Base-by-base conservation (phyloP, 257 asterid genomes). In the Paraleonurus japonicus region DNA sequence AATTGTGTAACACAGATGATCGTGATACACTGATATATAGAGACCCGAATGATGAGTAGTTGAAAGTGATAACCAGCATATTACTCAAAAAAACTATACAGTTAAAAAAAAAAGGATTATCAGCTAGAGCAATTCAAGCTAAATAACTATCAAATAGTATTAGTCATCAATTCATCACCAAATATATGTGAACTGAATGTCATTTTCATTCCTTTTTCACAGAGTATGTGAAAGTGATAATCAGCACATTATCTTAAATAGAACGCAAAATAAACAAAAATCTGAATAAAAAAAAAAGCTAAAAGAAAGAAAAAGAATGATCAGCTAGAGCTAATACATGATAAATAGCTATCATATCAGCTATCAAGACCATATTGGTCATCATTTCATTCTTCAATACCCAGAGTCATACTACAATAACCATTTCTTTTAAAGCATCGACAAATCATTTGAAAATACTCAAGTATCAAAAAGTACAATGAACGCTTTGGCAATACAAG, bases 251-350 rank as follows among this genome's bases (percentile, higher is more conserved):
- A 30, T 30, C 7, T n/a, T 15, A 47, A 47, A 3, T 8, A 35
- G 41, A 39, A 9, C 3, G 15, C 2, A 9, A 11, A 2, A 10
- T 9, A 13, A 43, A 43, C 12, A 20, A 19, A 20, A 19, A 1
- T 15, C 7, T 13, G 7, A 13, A 3, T 1, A 13, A 15, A 13
- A 43, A 43, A 43, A 39, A 20, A n/a, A 1, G 8, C 17, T 15
- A 16, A 48, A 22, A 0, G 19, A 63, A 48, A 10, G 15, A 13
- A 12, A 33, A 69, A 61, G 75, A 79, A 77, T 76, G 83, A 86
- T 87, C 87, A 80, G 94, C 79, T 87, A 85, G 94, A 85, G 94
- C 92, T 85, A 85, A 87, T 85, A 87, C 87, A 82, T 81, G 82
- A 77, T 73, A 74, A 62, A 53, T 8, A 67, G 86, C 88, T 73